These are phyloP conservation scores for Barnettozyma salicaria DNA, from an alignment of 805 yeast species.

Conservation along the genomic window DNA sequence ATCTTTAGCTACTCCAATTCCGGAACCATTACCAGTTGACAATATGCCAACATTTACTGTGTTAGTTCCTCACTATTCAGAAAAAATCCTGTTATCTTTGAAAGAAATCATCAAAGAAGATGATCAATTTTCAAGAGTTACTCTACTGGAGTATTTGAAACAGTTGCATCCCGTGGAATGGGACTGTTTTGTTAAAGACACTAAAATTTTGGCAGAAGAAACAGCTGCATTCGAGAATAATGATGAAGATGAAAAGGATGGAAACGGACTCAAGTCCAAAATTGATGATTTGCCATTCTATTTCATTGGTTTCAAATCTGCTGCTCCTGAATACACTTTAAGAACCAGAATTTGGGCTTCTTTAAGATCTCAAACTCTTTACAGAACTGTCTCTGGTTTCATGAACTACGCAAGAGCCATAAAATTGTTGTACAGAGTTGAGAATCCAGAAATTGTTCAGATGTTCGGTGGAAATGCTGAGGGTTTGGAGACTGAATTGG, in stretches of 20 bases:
- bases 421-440: slow-evolving; percentile 87
- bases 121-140: slow-evolving; percentile 92
- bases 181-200: slow-evolving; percentile 96
- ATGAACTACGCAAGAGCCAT: slow-evolving; percentile 98
- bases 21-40: slow-evolving; percentile 98
- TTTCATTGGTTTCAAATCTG: slow-evolving; percentile 95
- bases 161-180: slow-evolving; percentile 96
- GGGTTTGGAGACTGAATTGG: slow-evolving; percentile 90
- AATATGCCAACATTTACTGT: slow-evolving; percentile 99
- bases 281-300: slow-evolving; percentile 90
- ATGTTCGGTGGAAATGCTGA: slow-evolving; percentile 99
- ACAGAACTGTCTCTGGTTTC: slow-evolving; percentile 96
- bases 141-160: slow-evolving; percentile 87
- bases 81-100: slow-evolving; percentile 86
- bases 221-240: slow-evolving; percentile 64
- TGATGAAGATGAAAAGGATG: slow-evolving; percentile 46
- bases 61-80: slow-evolving; percentile 92
- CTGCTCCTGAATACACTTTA: slow-evolving; percentile 93
- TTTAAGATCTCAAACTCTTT: slow-evolving; percentile 90
- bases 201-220: slow-evolving; percentile 91
- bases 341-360: slow-evolving; percentile 99
- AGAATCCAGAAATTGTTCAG: slow-evolving; percentile 91
- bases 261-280: slow-evolving; percentile 70
- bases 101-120: slow-evolving; percentile 96
- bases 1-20: slow-evolving; percentile 96